A percentile compares a stretch with the other conserved stretches of the same genome.
phyloP scores from a whole-genome alignment of 805 yeast species.

The Candida stauntonica region DNA sequence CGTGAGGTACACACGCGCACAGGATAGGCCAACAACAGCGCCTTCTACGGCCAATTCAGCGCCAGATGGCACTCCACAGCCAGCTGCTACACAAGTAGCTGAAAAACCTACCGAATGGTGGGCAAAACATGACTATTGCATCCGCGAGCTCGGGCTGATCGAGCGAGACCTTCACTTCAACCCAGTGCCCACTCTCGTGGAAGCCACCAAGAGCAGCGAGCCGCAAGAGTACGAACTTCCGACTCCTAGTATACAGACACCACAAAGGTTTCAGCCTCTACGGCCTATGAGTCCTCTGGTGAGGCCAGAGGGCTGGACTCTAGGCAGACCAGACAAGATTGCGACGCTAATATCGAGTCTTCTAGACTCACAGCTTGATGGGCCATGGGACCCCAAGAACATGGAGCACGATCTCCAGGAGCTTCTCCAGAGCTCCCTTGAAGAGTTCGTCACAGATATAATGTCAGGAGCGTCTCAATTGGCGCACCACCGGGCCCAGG shows the following conservation, averaged over 20 bases:
- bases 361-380: conserved; percentile 1
- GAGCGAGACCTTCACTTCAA: neutral
- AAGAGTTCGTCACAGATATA: conserved; percentile 5
- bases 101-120: conserved; percentile 6
- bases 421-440: conserved; percentile 3
- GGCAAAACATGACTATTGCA: neutral
- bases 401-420: conserved; percentile 5
- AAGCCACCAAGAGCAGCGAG: neutral
- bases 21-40: neutral
- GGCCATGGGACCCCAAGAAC: conserved; percentile 1
- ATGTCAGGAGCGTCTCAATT: conserved; percentile 1
- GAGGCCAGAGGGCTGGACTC: conserved; percentile 1
- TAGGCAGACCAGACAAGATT: neutral
- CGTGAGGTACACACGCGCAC: neutral
- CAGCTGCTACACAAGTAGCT: no score
- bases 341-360: neutral
- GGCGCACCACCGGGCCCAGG: conserved; percentile 4
- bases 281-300: neutral
- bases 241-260: neutral
- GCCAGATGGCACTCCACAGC: neutral
- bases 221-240: neutral
- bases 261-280: neutral
- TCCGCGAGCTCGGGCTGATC: conserved; percentile 2
- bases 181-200: neutral
- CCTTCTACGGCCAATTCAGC: neutral